Percentiles rank a stretch among this genome's conserved stretches.
phyloP scores from a whole-genome alignment of 352 stramenopile species.

The Globisporangium nodosum region DNA sequence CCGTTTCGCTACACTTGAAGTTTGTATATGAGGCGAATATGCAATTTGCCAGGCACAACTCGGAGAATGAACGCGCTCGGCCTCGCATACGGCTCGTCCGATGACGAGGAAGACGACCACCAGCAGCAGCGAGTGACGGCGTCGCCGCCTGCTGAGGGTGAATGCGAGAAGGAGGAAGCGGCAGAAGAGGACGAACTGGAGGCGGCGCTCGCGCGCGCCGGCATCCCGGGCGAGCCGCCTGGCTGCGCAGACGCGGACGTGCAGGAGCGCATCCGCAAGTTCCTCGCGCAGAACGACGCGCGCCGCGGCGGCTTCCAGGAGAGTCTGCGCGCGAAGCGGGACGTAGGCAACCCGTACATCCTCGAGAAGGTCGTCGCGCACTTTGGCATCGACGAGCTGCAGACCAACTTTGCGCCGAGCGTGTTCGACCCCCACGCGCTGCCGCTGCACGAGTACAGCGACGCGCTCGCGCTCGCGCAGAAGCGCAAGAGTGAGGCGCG shows the following conservation, averaged over 20 bases:
- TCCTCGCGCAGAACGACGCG: conserved; percentile 36
- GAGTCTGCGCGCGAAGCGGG: conserved; percentile 72
- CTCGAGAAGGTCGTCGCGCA: conserved; percentile 84
- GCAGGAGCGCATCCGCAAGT: conserved; percentile 64
- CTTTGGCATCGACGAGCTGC: conserved; percentile 80
- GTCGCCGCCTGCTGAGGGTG: not conserved
- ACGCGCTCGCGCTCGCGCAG: conserved; percentile 58
- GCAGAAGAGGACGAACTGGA: conserved; percentile 18
- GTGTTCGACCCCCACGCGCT: conserved; percentile 70
- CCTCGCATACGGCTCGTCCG: conserved; percentile 28
- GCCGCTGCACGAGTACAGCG: conserved; percentile 63
- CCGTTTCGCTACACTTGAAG: not conserved
- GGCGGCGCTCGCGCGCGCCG: conserved; percentile 24
- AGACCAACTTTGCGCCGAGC: conserved; percentile 55
- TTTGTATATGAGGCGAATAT: not conserved
- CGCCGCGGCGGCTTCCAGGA: conserved; percentile 46
- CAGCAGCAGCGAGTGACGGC: not conserved
- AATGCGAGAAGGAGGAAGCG: conserved; percentile 1
- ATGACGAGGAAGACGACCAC: conserved; percentile 19
- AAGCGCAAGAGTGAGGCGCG: conserved; percentile 45
- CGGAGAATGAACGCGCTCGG: conserved; percentile 28
- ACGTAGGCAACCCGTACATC: conserved; percentile 85
- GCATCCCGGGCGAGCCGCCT: conserved; percentile 32
- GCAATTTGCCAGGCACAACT: not conserved
- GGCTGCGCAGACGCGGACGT: conserved; percentile 20